These are phyloP conservation scores for Aspergillus ochraceus DNA, from an alignment of 2,329 filamentous ascomycete species.

Conservation along the genomic window DNA sequence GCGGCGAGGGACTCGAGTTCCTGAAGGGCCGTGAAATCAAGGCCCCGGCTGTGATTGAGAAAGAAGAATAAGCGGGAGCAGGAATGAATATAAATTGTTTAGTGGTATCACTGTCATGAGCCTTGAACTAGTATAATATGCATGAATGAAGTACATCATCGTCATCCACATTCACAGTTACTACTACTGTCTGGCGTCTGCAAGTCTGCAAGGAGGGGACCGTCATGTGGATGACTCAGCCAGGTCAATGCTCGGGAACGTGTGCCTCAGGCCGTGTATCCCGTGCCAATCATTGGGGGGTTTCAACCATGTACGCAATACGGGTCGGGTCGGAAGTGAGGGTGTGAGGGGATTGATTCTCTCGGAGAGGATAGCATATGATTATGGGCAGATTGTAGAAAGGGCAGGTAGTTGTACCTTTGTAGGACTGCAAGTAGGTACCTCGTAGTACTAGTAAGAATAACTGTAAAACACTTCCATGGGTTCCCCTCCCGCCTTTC, in stretches of 20 bases:
- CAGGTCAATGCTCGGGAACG: slow-evolving; percentile 9
- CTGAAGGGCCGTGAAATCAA: slow-evolving; percentile 60
- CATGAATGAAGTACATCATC: slow-evolving; percentile 1
- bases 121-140: slow-evolving; percentile 4
- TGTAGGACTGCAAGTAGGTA: too few species aligned
- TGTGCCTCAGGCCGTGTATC: slow-evolving; percentile 19
- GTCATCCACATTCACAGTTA: too few species aligned
- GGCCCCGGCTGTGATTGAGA: slow-evolving; percentile 65
- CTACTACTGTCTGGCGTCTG: background rate
- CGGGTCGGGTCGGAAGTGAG: slow-evolving; percentile 40
- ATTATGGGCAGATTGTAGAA: background rate
- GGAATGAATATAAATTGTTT: background rate
- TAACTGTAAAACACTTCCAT: too few species aligned
- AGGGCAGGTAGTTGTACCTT: too few species aligned
- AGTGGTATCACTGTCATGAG: background rate
- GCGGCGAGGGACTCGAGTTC: slow-evolving; percentile 64
- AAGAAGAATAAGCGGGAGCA: slow-evolving; percentile 44
- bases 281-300: slow-evolving; percentile 20
- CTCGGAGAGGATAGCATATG: too few species aligned
- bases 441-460: too few species aligned
- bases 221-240: background rate
- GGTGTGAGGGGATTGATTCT: background rate
- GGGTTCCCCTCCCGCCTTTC: slow-evolving; percentile 1
- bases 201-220: background rate
- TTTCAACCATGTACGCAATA: slow-evolving; percentile 36